Conservation (phyloP, 352 stramenopile species). For the Elongisporangium anandrum region DNA sequence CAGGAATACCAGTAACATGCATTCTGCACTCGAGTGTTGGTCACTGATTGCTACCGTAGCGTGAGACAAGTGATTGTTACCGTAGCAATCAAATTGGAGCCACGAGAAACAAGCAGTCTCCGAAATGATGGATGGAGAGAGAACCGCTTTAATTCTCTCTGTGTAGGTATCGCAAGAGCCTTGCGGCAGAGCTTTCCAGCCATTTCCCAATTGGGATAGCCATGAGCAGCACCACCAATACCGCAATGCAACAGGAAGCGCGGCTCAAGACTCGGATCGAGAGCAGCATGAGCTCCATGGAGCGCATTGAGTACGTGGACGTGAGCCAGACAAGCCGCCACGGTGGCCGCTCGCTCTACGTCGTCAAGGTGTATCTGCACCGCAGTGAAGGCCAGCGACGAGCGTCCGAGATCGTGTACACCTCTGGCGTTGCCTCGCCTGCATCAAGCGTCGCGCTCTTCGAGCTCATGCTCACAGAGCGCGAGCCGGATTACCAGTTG, state of each 20-base stretch:
- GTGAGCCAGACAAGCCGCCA: conserved; percentile 22
- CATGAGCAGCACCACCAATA: not conserved
- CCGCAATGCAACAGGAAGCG: not conserved
- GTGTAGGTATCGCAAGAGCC: not conserved
- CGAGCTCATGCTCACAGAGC: conserved; percentile 24
- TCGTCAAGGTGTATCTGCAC: conserved; percentile 23
- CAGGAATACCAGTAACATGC: not conserved
- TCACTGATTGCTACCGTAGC: not conserved
- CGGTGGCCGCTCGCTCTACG: conserved; percentile 22
- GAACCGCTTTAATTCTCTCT: not conserved
- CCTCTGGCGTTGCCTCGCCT: conserved; percentile 1
- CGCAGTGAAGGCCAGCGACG: conserved; percentile 18
- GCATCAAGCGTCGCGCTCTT: conserved; percentile 13
- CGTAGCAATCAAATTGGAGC: not conserved
- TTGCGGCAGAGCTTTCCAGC: too few relatives aligned
- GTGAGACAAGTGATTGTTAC: not conserved
- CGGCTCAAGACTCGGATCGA: not conserved
- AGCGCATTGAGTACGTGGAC: conserved; percentile 24
- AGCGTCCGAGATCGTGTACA: conserved; percentile 25
- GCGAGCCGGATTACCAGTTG: conserved; percentile 27
- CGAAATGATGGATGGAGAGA: not conserved
- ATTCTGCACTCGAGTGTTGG: not conserved
- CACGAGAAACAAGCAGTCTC: too few relatives aligned
- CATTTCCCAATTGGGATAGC: not conserved
- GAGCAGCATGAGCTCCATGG: conserved; percentile 1